Evolutionary conservation across 176 grass and related monocot genomes (phyloP), one percentile per base, ranked within the genome.

Genomic region (Thalia dealbata): DNA sequence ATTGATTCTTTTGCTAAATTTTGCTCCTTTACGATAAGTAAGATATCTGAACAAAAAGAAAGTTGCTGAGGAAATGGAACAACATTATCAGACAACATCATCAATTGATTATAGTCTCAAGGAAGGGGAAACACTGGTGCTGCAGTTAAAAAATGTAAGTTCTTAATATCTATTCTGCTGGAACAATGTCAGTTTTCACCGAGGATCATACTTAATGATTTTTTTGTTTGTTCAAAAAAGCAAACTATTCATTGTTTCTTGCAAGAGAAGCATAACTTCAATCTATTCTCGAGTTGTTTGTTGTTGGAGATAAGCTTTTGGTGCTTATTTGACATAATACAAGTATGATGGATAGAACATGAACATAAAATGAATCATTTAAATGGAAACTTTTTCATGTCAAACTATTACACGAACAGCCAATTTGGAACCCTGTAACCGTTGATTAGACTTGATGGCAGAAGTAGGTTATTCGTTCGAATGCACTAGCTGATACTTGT

Each of bases 41-140:
- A 99, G 95, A 84, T 99, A 93, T 78, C 64, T 99, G 75, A 91
- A 99, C 73, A 99, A 99, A 81, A 99, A 99, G 79, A 99, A 91
- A 64, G 84, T 87, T 0, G 95, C 95, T 69, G 95, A 99, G 84
- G 95, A 99, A 83, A 99, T 99, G 95, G 87, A 93, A 78, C 95
- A 91, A 30, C 90, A 93, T 59, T 93, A 93, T 86, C 89, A 99
- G 77, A 88, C 81, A 32, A 74, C 83, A 77, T 93, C 87, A 50
- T 86, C 90, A 72, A 81, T 99, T 72, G 95, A 99, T 79, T 99
- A 99, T 58, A 99, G 95, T 75, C 87, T 99, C 67, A 99, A 99
- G 84, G 90, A 99, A 85, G 95, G 95, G 35, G 95, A 99, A 88
- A 99, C 95, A 64, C 85, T 99, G 82, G 90, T 93, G 81, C 88